These are phyloP conservation scores for Neurospora cerealis DNA, from an alignment of 495 filamentous ascomycete species.

Conservation along the genomic window DNA sequence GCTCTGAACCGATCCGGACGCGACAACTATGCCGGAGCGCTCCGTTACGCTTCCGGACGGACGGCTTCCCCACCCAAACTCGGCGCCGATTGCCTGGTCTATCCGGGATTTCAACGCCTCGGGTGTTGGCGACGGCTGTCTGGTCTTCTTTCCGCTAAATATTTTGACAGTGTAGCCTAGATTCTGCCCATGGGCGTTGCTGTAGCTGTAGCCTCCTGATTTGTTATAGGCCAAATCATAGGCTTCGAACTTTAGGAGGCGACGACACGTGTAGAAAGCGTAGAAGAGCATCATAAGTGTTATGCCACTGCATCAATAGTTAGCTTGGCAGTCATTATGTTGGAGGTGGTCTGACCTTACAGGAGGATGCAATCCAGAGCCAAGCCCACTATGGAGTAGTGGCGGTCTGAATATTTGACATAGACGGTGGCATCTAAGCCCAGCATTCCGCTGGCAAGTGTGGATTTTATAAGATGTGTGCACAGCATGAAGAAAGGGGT, in stretches of 20 bases:
- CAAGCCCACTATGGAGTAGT: constrained; percentile 34
- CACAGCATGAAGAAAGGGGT: constrained; percentile 36
- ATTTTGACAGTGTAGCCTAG: constrained; percentile 11
- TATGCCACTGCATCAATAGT: constrained; percentile 15
- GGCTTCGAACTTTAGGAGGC: constrained; percentile 31
- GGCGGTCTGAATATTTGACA: constrained; percentile 21
- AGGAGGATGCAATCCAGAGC: constrained; percentile 32
- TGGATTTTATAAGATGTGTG: constrained; percentile 34
- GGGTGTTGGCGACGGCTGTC: background rate
- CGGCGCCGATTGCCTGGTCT: constrained; percentile 25
- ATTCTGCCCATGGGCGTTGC: constrained; percentile 5
- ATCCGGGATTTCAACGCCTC: constrained; percentile 17
- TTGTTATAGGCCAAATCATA: constrained; percentile 21
- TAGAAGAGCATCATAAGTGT: constrained; percentile 28
- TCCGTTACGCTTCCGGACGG: background rate
- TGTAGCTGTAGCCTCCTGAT: constrained; percentile 9
- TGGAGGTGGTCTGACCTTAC: constrained; percentile 10
- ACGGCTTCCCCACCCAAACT: constrained; percentile 27
- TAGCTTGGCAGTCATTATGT: background rate
- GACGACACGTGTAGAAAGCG: constrained; percentile 29
- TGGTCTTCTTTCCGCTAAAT: background rate
- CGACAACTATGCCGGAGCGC: constrained; percentile 4
- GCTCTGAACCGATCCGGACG: constrained; percentile 14
- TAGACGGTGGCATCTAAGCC: constrained; percentile 37
- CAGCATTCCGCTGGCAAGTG: constrained; percentile 29